Base-by-base conservation (phyloP, 352 stramenopile species). In the Globisporangium mamillatum region DNA sequence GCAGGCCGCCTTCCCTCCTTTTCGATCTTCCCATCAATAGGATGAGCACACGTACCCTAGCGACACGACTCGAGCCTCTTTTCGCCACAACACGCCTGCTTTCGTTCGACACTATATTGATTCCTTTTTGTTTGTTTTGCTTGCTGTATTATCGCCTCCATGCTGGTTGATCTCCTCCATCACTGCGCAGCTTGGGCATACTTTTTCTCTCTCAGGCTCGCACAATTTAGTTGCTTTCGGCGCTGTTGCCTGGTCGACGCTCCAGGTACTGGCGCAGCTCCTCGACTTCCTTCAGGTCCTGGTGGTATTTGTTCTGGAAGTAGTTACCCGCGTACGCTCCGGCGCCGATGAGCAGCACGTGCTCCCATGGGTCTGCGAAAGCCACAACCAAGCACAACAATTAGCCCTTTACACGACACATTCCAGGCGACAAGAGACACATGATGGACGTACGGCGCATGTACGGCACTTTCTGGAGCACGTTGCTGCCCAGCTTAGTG, bases 401-500 rank as follows among this genome's bases (percentile, higher is more conserved):
- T 52, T 52, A 52, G 44, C 18, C 3, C 44, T 50, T 22, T 20
- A 9, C 8, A 54, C 34, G 16, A 20, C 18, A 20, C 44, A 22
- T n/a, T 3, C 4, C 14, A 48, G 14, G 4, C 14, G 41, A 48
- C 14, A 50, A 32, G 53, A 32, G 38, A 6, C 22, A 24, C 10
- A 29, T 16, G 6, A 32, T 16, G 1, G 10, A 90, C 86, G 70
- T 89, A 94, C 86, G 84, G 32, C 86, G 81, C 84, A 92, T 93
- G 67, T 89, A 86, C 52, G 87, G 85, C 52, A 93, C 79, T 72
- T 94, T 94, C 77, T 91, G 84, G 66, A 94, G 78, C 58, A 81
- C 77, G 71, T 94, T 94, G 75, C 82, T 91, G 69, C 85, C 83
- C 56, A 94, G 62, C 74, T 94, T 94, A 68, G 87, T 94, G 69